A percentile compares a stretch with the other conserved stretches of the same genome.
These are phyloP conservation scores for Neurospora sp. DNA, from an alignment of 495 filamentous ascomycete genomes.

Conservation along the genomic window DNA sequence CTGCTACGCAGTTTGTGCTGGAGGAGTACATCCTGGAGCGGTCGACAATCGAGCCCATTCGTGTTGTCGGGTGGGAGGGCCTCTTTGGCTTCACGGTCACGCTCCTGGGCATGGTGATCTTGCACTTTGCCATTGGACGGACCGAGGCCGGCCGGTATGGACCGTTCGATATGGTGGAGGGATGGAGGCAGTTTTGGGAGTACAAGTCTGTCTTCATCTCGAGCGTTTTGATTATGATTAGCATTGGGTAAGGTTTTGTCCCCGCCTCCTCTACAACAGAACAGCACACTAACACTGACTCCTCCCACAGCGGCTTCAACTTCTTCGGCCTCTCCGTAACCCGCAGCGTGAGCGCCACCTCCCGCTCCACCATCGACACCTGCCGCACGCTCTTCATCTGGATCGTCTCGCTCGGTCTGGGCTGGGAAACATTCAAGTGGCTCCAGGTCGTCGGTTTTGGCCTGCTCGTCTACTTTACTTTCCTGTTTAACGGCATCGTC, in stretches of 20 bases:
- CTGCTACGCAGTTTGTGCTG: conserved; percentile 87
- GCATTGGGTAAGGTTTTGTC: conserved; percentile 66
- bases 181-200: conserved; percentile 62
- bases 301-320: conserved; percentile 70
- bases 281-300: neutral
- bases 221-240: conserved; percentile 87
- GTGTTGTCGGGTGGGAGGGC: conserved; percentile 94
- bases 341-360: conserved; percentile 75
- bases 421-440: conserved; percentile 98
- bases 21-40: conserved; percentile 92
- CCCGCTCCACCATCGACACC: conserved; percentile 91
- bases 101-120: conserved; percentile 61
- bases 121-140: conserved; percentile 66
- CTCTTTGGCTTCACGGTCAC: conserved; percentile 86
- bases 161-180: conserved; percentile 83
- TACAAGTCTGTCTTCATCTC: conserved; percentile 61
- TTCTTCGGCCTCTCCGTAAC: conserved; percentile 95
- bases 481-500: conserved; percentile 90
- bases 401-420: conserved; percentile 83
- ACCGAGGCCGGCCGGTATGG: conserved; percentile 66
- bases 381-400: conserved; percentile 98
- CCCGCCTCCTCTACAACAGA: too few species aligned
- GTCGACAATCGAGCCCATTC: conserved; percentile 77
- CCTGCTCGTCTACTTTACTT: conserved; percentile 90
- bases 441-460: conserved; percentile 84